Conservation (phyloP, 2,329 filamentous ascomycete genomes). For the Lecanicillium sp. region DNA sequence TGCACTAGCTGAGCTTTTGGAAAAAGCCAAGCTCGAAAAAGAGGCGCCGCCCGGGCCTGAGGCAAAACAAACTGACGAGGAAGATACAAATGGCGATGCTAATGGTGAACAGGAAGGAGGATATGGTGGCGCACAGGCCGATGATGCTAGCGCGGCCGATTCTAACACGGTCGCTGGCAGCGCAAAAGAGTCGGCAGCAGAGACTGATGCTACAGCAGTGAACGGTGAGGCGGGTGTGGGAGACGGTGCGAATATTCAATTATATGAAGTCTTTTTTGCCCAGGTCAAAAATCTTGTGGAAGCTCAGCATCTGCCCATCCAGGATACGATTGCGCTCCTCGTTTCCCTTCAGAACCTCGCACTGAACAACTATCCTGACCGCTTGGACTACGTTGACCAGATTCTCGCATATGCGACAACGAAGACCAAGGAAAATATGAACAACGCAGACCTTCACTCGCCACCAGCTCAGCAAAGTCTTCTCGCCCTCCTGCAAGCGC, state of each 20-base stretch:
- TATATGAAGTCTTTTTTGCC: constrained; percentile 96
- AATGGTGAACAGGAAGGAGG: constrained; percentile 14
- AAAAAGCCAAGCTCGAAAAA: constrained; percentile 65
- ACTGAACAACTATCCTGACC: constrained; percentile 89
- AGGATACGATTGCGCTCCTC: constrained; percentile 86
- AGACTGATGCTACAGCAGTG: constrained; percentile 11
- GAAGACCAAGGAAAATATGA: constrained; percentile 82
- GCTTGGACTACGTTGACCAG: constrained; percentile 91
- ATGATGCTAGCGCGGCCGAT: constrained; percentile 13
- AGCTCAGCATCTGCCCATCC: constrained; percentile 81
- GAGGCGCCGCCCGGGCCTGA: constrained; percentile 31
- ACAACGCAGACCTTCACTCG: constrained; percentile 92
- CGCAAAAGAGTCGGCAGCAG: constrained; percentile 16
- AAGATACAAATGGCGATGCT: constrained; percentile 7
- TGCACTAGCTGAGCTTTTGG: constrained; percentile 67
- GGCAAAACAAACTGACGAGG: constrained; percentile 19
- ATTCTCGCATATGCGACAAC: constrained; percentile 79
- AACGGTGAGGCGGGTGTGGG: constrained; percentile 1
- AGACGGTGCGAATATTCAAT: constrained; percentile 61
- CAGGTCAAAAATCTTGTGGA: constrained; percentile 92
- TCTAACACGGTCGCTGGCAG: constrained; percentile 19
- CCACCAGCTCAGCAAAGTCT: constrained; percentile 80
- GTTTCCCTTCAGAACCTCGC: constrained; percentile 93
- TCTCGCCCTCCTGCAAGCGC: constrained; percentile 80
- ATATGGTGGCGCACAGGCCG: neutral